Evolutionary conservation across 2,329 filamentous ascomycete genomes (phyloP), one percentile per base, ranked within the genome.

Genomic region (Sporothrix humicola): DNA sequence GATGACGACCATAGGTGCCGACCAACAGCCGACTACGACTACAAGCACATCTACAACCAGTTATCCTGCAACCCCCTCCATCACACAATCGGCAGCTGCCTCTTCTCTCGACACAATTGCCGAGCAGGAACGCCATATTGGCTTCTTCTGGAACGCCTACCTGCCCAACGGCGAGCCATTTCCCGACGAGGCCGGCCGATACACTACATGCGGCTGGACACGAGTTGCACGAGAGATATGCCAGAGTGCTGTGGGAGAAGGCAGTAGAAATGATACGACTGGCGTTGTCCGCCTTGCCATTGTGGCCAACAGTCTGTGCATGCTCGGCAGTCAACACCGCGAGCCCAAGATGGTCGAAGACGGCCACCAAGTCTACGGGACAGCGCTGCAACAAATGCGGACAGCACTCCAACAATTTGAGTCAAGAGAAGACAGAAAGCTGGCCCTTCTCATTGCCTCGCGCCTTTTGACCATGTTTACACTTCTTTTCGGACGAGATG

Each of bases 81-180:
- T 69, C 5, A 69, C 65, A 8, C 65, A 54, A 23, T 69, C 65
- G 12, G 9, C 23, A 7, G 37, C 65, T 7, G 37, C 65, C 46
- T 15, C 17, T 6, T 31, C 46, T 0, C 65, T 69, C 15, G 44
- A 17, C 37, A 9, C 2, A 2, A 10, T 23, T 10, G 58, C 70
- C 20, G 44, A 72, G 15, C 44, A 65, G 17, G 70, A 72, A 15
- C 42, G 46, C 2, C 42, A 65, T n/a, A 59, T 72, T 44, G 70
- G 70, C 26, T 63, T 72, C n/a, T 72, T 72, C 26, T 72, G 70
- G 70, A 17, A 20, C 8, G 56, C 20, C 20, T 72, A 72, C 23
- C 70, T 72, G 2, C 70, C 70, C 23, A 54, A 58, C 1, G 58
- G 70, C 1, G n/a, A 65, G 23, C 20, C 58, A 15, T 72, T 72